Base-by-base conservation (phyloP, 225 moss, liverwort and hornwort genomes). In the Ulota crispa region DNA sequence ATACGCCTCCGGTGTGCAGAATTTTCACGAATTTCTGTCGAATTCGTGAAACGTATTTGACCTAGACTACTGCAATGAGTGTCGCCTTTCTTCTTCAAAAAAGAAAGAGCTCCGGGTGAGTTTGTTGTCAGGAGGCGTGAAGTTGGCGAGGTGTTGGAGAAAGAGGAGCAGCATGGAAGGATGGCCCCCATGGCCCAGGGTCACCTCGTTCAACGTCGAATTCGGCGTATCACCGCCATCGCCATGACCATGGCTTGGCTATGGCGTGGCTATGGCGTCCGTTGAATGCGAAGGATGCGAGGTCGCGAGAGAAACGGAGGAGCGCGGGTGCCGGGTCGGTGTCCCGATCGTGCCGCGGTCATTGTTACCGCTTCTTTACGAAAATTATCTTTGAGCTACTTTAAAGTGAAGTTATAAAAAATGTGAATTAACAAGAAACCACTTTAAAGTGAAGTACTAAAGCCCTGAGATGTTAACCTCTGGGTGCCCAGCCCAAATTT, bases 101-200 rank as follows among this genome's bases (percentile, higher is more conserved):
- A 64, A 50, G 64, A 77, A 64, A 50, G 21, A 61, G 68, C 45
- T 18, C 19, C 37, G 2, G 3, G 43, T 31, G 39, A 60, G 13
- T 23, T 53, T 50, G 18, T 50, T 18, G 50, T 50, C 16, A 18
- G 18, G 50, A 50, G 18, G 27, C 4, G 70, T 11, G 71, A 31
- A 15, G 60, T 20, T 9, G 32, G 43, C 3, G 63, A 68, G 72
- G 26, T 32, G 34, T 67, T 26, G 59, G 72, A 37, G 36, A 52
- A 64, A 6, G 83, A 78, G 30, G 41, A 50, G 13, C 81, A 82
- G 50, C 41, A 66, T 31, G 52, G 75, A 24, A 56, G 5, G 3
- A 64, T 59, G 52, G 52, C 60, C 59, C 75, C 84, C 87, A 87
- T 85, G 60, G 71, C 74, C 75, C 21, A 56, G 15, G 21, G 9